These are phyloP conservation scores for Alectoria sarmentosa DNA, from an alignment of 495 filamentous ascomycete genomes.

Conservation along the genomic window DNA sequence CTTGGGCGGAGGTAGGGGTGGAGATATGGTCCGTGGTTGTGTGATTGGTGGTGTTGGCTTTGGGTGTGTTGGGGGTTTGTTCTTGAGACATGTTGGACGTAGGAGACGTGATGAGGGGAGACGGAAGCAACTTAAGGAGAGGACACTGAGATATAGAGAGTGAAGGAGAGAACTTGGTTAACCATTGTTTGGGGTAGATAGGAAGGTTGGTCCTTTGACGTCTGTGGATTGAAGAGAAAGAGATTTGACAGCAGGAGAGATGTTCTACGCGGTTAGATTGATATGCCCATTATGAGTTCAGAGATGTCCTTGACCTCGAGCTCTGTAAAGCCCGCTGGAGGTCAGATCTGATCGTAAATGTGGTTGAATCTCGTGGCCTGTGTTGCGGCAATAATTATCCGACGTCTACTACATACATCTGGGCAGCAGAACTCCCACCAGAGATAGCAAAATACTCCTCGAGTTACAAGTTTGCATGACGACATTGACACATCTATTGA, in stretches of 20 bases:
- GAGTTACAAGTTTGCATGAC: too few relatives aligned
- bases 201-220: too few relatives aligned
- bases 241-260: too few relatives aligned
- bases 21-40: neutral
- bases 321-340: too few relatives aligned
- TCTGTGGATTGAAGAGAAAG: too few relatives aligned
- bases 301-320: too few relatives aligned
- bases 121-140: neutral
- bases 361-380: neutral
- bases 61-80: neutral
- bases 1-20: neutral
- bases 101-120: neutral
- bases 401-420: neutral
- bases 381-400: neutral
- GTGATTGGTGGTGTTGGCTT: neutral
- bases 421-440: too few relatives aligned
- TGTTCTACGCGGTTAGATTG: too few relatives aligned
- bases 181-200: too few relatives aligned
- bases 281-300: too few relatives aligned
- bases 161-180: neutral
- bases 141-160: neutral
- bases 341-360: neutral
- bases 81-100: neutral
- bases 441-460: too few relatives aligned
- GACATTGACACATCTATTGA: neutral